Percentiles rank a stretch among this genome's conserved stretches.
Evolutionary conservation across 2,329 filamentous ascomycete genomes (phyloP).

Genomic region (Mariannaea sp.): DNA sequence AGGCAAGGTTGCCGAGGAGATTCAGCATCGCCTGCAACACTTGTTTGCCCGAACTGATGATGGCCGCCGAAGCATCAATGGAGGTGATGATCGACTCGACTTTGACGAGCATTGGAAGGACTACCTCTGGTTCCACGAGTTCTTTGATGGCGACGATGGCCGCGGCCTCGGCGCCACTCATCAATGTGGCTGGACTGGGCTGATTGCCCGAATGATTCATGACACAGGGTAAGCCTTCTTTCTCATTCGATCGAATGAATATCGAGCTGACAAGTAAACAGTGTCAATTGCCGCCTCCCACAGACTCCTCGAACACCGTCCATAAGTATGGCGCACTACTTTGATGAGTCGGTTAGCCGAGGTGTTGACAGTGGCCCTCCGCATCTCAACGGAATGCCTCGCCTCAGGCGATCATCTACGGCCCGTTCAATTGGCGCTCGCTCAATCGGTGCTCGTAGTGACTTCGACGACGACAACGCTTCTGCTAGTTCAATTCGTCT

Average conservation of each 20-base stretch:
- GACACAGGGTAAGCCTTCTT: constrained; percentile 79
- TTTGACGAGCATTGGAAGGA: constrained; percentile 91
- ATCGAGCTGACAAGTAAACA: constrained; percentile 52
- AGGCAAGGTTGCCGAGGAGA: constrained; percentile 90
- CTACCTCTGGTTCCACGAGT: constrained; percentile 90
- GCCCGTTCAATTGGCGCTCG: constrained; percentile 82
- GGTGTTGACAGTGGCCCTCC: constrained; percentile 44
- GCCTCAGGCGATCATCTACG: constrained; percentile 78
- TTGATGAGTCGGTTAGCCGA: constrained; percentile 81
- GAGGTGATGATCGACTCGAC: constrained; percentile 81
- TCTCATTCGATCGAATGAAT: neutral
- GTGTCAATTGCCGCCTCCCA: constrained; percentile 85
- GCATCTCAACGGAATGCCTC: constrained; percentile 50
- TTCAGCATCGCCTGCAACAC: constrained; percentile 93
- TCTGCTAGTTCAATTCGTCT: constrained; percentile 42
- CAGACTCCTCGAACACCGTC: constrained; percentile 90
- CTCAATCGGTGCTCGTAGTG: constrained; percentile 82
- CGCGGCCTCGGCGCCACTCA: constrained; percentile 90
- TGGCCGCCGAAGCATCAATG: constrained; percentile 86
- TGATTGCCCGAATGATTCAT: constrained; percentile 96
- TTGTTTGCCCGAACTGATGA: constrained; percentile 84
- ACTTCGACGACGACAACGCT: constrained; percentile 61
- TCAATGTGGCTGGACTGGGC: constrained; percentile 94
- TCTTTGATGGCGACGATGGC: constrained; percentile 91
- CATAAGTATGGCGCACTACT: constrained; percentile 87